Evolutionary conservation across 192 early-diverging fungal species (phyloP).

Genomic region (Coemansia sp.): DNA sequence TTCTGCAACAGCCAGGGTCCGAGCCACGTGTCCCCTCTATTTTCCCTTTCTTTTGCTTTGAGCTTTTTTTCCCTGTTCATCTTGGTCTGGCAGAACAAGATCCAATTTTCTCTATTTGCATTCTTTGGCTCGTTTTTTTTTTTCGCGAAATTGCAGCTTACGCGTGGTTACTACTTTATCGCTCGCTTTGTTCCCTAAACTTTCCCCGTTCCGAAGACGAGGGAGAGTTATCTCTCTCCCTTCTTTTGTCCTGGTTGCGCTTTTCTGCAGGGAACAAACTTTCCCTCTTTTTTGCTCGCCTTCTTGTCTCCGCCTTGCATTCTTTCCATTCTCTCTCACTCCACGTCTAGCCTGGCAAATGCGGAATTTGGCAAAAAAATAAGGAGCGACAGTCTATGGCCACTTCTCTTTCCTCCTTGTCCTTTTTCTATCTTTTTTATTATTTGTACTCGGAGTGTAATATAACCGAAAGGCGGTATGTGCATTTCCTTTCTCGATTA

Average conservation of each 20-base stretch:
- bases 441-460: not conserved
- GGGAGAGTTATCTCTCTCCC: not conserved
- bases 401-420: not conserved
- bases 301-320: not conserved
- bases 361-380: not conserved
- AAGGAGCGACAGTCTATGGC: no score
- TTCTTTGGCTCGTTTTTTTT: no score
- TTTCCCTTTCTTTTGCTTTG: no score
- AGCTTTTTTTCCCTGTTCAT: no score
- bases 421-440: not conserved
- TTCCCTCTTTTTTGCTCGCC: not conserved
- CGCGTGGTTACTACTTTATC: constrained; percentile 1
- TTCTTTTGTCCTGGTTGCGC: not conserved
- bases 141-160: not conserved
- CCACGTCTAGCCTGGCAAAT: not conserved
- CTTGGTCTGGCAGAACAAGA: no score
- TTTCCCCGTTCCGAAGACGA: not conserved
- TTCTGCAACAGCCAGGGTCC: no score
- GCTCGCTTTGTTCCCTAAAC: not conserved
- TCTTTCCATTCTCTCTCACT: constrained; percentile 6
- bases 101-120: no score
- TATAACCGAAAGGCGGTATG: no score
- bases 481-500: no score
- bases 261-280: constrained; percentile 8
- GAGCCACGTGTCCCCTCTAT: no score